These are phyloP conservation scores for Neurospora sp. DNA, from an alignment of 495 filamentous ascomycete genomes.

Conservation along the genomic window DNA sequence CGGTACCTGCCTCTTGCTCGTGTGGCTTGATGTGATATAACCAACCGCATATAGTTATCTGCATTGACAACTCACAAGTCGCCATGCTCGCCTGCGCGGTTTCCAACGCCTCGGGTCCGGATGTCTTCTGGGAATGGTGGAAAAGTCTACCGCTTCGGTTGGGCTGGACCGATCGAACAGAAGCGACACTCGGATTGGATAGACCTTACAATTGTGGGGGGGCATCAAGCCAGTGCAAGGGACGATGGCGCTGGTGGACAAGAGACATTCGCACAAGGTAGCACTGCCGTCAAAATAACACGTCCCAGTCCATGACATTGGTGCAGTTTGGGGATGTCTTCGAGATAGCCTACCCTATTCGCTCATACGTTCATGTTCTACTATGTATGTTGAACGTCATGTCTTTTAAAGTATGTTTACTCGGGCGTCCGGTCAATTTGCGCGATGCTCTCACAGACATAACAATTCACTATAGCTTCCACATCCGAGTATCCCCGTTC, in stretches of 20 bases:
- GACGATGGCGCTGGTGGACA: not conserved
- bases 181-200: not conserved
- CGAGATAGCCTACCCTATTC: not conserved
- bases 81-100: not conserved
- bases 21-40: not conserved
- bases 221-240: not conserved
- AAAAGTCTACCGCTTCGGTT: not conserved
- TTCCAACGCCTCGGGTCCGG: not conserved
- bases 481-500: not conserved
- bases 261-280: not conserved
- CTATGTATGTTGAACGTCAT: not conserved
- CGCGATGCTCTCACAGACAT: too few species aligned
- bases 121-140: not conserved
- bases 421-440: not conserved
- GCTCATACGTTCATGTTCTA: not conserved
- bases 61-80: not conserved
- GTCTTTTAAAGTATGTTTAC: not conserved
- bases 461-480: not conserved
- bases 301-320: not conserved
- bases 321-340: not conserved
- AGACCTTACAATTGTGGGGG: not conserved
- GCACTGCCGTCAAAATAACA: not conserved
- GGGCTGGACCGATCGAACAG: not conserved
- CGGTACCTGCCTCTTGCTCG: not conserved
- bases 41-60: not conserved